Evolutionary conservation across 176 grass and related monocot genomes (phyloP), one percentile per base, ranked within the genome.

Genomic region (Juncus inflexus): DNA sequence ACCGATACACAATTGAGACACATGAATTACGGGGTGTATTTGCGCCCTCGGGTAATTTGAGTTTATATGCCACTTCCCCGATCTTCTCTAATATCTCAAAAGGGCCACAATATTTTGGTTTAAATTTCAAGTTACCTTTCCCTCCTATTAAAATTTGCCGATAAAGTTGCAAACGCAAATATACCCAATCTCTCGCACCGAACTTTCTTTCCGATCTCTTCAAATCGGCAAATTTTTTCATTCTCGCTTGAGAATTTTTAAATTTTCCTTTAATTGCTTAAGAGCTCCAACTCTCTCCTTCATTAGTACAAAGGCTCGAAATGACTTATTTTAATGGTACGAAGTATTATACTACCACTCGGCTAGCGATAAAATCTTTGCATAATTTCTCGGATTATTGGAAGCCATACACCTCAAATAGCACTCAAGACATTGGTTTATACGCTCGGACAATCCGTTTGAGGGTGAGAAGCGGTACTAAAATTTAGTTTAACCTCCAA

Each of bases 261-360:
- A 39, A 0, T 45, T 41, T 9, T 6, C 28, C 62, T 41, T 65
- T 45, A 41, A 42, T 12, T 63, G 6, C 2, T 0, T 11, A 2
- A 12, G 36, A 37, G 40, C 12, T 9, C 2, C 40, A 2, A 9
- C 5, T 65, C 62, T 35, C 2, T 65, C 28, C 35, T 42, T 7
- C 3, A 38, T 45, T 7, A 39, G 40, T 12, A 4, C 8, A 57
- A 9, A 47, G 43, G 6, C 9, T 47, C 43, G 43, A 47, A 47
- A 9, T 0, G 43, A 9, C 6, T 47, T 4, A 13, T 57, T 4
- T 57, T 57, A 15, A 57, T 57, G 54, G 14, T 13, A 57, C 5
- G 2, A 13, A 15, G 54, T 9, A 2, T 64, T 64, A 64, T 64
- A 64, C 61, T 3, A 64, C 37, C 28, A 64, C 15, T 64, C 61